Conservation (phyloP, 1,284 basidiomycete species). For the Puccinia horiana region DNA sequence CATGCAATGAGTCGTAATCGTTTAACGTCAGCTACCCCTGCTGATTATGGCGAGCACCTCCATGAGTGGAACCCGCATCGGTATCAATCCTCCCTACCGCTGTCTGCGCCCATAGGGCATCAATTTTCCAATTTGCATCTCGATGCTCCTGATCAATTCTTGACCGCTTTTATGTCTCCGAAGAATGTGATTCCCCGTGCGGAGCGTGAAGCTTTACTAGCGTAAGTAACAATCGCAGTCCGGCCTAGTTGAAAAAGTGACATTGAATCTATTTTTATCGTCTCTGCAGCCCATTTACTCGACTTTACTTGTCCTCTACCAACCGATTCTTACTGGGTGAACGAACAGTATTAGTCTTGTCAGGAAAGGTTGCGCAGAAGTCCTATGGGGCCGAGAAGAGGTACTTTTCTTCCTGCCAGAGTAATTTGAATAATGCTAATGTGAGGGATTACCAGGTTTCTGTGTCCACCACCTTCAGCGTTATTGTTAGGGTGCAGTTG, state of each 20-base stretch:
- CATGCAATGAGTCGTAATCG: slow-evolving; percentile 12
- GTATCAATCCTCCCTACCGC: background rate
- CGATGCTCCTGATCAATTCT: slow-evolving; percentile 15
- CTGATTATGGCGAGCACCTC: background rate
- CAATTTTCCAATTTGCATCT: slow-evolving; percentile 40
- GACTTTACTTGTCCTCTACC: slow-evolving; percentile 71
- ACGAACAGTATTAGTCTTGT: slow-evolving; percentile 90
- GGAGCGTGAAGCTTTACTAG: slow-evolving; percentile 44
- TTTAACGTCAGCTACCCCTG: background rate
- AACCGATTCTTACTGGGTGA: slow-evolving; percentile 89
- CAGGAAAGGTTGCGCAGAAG: slow-evolving; percentile 93
- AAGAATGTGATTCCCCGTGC: slow-evolving; percentile 21
- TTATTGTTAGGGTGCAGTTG: slow-evolving; percentile 91
- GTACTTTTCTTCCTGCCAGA: slow-evolving; percentile 58
- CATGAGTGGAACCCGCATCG: slow-evolving; percentile 8
- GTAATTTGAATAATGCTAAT: background rate
- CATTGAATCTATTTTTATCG: background rate
- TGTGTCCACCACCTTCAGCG: slow-evolving; percentile 92
- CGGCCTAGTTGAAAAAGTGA: background rate
- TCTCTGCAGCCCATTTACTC: slow-evolving; percentile 44
- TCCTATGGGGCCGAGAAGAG: slow-evolving; percentile 95
- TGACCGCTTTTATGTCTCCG: background rate
- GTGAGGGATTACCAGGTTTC: slow-evolving; percentile 66
- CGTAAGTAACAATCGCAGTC: slow-evolving; percentile 2
- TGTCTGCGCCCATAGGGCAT: slow-evolving; percentile 28